Evolutionary conservation across 371 early-diverging fungal species (phyloP).

Genomic region (Scutellospora calospora): DNA sequence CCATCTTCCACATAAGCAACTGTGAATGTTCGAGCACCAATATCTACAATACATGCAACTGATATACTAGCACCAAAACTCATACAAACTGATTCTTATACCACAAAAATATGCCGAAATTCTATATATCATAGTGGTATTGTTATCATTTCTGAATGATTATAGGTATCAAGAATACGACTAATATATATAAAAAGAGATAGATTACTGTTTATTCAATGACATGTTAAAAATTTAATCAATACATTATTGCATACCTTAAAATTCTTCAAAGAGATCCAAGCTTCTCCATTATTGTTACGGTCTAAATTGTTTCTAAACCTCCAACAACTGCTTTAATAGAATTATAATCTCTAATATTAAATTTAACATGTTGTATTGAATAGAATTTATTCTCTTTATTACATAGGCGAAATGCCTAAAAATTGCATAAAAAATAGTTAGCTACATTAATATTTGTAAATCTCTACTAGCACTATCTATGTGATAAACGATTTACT

Average conservation of each 20-base stretch:
- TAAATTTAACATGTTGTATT: constrained; percentile 77
- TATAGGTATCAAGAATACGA: no score
- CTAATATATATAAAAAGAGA: no score
- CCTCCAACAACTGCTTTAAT: constrained; percentile 75
- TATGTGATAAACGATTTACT: no score
- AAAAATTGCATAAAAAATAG: not conserved
- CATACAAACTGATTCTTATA: constrained; percentile 82
- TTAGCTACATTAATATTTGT: not conserved
- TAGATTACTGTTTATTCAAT: no score
- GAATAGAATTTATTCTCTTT: constrained; percentile 66
- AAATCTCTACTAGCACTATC: no score
- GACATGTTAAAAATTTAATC: not conserved
- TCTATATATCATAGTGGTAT: no score
- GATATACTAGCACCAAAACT: constrained; percentile 91
- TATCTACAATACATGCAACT: constrained; percentile 87
- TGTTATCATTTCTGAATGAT: no score
- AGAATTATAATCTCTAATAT: constrained; percentile 75
- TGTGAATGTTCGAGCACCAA: constrained; percentile 90
- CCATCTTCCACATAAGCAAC: constrained; percentile 91
- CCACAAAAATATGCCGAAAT: no score
- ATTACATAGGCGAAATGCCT: constrained; percentile 48
- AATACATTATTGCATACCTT: constrained; percentile 50
- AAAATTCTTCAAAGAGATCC: constrained; percentile 66
- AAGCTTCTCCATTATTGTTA: constrained; percentile 75
- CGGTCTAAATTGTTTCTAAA: constrained; percentile 81